Percentiles rank a stretch among this genome's conserved stretches.
These are phyloP conservation scores for Elsinoe arachidis DNA, from an alignment of 2,329 filamentous ascomycete species.

Conservation along the genomic window DNA sequence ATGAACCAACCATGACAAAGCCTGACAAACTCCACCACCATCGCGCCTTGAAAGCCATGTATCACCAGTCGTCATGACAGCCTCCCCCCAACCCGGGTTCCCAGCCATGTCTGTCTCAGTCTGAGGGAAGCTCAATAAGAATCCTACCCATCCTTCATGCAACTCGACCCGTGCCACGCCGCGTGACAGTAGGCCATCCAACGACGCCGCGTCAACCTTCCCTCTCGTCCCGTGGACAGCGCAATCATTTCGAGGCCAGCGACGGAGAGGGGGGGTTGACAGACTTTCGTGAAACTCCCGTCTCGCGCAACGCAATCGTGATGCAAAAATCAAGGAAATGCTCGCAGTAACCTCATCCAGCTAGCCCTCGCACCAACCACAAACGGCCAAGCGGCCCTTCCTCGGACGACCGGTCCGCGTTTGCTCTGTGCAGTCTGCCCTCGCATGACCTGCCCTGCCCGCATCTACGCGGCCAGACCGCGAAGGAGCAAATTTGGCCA, in stretches of 20 bases:
- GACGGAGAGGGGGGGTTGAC: background rate
- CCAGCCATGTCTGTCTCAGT: conserved; percentile 11
- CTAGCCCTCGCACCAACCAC: background rate
- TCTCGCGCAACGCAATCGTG: background rate
- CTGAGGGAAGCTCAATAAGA: background rate
- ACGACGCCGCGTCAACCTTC: conserved; percentile 2
- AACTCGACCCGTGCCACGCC: conserved; percentile 6
- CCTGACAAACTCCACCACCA: background rate
- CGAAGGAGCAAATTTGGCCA: no score
- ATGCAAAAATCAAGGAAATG: conserved; percentile 1
- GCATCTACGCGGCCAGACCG: no score
- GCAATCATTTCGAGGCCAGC: background rate
- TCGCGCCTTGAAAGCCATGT: background rate
- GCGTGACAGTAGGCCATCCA: background rate
- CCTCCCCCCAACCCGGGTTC: background rate
- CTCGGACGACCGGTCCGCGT: background rate
- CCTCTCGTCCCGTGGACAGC: background rate
- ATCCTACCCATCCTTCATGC: background rate
- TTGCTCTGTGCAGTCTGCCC: no score
- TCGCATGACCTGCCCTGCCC: background rate
- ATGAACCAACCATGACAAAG: conserved; percentile 2
- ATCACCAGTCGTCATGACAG: conserved; percentile 12
- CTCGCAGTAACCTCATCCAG: background rate
- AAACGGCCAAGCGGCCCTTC: background rate
- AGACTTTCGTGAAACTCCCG: background rate